Evolutionary conservation across 257 asterid species (phyloP).

Genomic region (Fraxinus anomala): DNA sequence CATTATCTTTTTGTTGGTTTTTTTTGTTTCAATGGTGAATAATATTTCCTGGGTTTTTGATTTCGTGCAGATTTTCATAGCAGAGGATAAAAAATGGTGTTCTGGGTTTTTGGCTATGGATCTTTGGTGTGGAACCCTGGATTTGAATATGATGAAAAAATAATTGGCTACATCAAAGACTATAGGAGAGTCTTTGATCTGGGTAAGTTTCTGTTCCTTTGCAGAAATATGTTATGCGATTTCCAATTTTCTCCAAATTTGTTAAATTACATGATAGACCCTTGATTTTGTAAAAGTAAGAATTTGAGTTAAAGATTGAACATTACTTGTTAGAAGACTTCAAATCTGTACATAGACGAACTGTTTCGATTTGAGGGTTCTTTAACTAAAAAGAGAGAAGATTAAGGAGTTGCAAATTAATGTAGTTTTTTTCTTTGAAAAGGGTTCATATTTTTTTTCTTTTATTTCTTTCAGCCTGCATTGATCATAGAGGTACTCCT

Average conservation of each 20-base stretch:
- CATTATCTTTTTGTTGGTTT: background rate
- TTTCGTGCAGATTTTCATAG: constrained; percentile 25
- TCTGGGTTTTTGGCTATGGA: constrained; percentile 91
- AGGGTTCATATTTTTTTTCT: background rate
- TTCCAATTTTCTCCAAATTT: too few species aligned
- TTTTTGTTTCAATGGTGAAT: background rate
- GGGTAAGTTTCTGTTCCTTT: constrained; percentile 42
- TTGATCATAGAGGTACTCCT: constrained; percentile 95
- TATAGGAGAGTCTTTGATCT: constrained; percentile 87
- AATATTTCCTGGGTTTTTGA: background rate
- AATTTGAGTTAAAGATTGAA: background rate
- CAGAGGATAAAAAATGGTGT: constrained; percentile 49
- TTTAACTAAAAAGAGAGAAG: background rate
- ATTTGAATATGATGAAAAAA: constrained; percentile 77
- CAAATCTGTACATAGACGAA: background rate
- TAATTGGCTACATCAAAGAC: constrained; percentile 77
- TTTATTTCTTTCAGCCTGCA: constrained; percentile 64
- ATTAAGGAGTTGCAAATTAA: background rate
- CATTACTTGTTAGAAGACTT: background rate
- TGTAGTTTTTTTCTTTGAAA: background rate
- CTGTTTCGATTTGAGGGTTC: background rate
- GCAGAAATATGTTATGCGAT: background rate
- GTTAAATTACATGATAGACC: background rate
- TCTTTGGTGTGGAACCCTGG: constrained; percentile 98
- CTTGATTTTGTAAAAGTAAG: background rate